phyloP scores from a whole-genome alignment of 306 rosid species.

The Gastrolobium villosum region DNA sequence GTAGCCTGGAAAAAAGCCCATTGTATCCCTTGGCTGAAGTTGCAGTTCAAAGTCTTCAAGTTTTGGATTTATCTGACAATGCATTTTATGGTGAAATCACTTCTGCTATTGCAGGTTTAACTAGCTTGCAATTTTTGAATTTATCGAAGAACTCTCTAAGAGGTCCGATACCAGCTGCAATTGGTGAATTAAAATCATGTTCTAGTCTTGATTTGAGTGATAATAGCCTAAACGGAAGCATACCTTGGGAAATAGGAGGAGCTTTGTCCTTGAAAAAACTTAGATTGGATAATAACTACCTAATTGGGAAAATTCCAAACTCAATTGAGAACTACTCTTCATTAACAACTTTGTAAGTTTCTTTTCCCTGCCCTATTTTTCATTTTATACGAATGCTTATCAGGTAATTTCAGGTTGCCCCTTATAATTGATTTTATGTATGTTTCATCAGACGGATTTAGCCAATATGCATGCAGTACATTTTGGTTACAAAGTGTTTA shows the following conservation, averaged over 20 bases:
- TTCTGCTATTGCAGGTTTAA: slow-evolving; percentile 63
- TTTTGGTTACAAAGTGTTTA: slow-evolving; percentile 26
- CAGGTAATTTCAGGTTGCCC: not conserved
- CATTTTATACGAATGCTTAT: slow-evolving; percentile 6
- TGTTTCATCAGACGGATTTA: slow-evolving; percentile 12
- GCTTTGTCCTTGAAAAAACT: slow-evolving; percentile 72
- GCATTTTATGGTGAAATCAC: slow-evolving; percentile 78
- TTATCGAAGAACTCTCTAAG: slow-evolving; percentile 74
- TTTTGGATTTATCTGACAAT: slow-evolving; percentile 84
- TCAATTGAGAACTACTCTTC: slow-evolving; percentile 82
- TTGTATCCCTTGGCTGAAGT: slow-evolving; percentile 51
- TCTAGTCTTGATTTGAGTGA: slow-evolving; percentile 76
- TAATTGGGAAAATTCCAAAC: slow-evolving; percentile 71
- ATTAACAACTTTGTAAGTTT: slow-evolving; percentile 81
- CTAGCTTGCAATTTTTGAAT: slow-evolving; percentile 75
- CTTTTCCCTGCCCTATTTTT: slow-evolving; percentile 39
- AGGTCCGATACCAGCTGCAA: slow-evolving; percentile 72
- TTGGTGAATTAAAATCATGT: slow-evolving; percentile 74
- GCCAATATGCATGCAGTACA: slow-evolving; percentile 31
- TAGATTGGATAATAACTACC: slow-evolving; percentile 74
- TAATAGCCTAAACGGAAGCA: slow-evolving; percentile 79
- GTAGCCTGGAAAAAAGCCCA: slow-evolving; percentile 42
- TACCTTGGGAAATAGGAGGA: slow-evolving; percentile 79
- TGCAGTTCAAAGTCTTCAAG: slow-evolving; percentile 68
- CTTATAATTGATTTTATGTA: not conserved